These are phyloP conservation scores for Albatrellus ellisii DNA, from an alignment of 768 basidiomycete genomes.

Conservation along the genomic window DNA sequence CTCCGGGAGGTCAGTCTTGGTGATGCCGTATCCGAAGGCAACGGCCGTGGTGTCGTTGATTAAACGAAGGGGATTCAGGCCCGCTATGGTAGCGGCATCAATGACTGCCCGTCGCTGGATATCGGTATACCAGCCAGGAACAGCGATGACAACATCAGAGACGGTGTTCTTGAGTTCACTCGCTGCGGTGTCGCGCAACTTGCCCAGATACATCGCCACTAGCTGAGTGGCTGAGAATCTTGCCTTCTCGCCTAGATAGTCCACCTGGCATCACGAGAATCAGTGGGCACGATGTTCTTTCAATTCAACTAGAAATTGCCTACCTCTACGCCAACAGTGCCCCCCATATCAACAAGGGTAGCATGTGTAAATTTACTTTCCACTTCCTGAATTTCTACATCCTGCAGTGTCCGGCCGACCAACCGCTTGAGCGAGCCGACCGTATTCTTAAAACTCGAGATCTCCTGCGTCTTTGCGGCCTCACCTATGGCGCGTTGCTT, in stretches of 20 bases:
- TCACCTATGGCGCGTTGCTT: constrained; percentile 91
- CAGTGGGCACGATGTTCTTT: constrained; percentile 9
- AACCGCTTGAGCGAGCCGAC: constrained; percentile 87
- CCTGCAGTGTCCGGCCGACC: constrained; percentile 66
- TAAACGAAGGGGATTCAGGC: constrained; percentile 83
- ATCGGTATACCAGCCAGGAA: constrained; percentile 97
- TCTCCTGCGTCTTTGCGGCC: constrained; percentile 93
- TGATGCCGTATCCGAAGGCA: constrained; percentile 97
- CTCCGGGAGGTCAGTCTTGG: constrained; percentile 91
- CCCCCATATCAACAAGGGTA: constrained; percentile 70
- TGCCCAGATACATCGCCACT: constrained; percentile 81
- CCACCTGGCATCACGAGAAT: constrained; percentile 41
- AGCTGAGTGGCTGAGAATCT: constrained; percentile 84
- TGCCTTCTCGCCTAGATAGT: constrained; percentile 72
- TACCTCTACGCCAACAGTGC: constrained; percentile 80
- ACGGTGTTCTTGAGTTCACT: constrained; percentile 79
- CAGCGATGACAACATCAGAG: constrained; percentile 88
- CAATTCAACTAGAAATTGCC: constrained; percentile 17
- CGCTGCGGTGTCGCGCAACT: constrained; percentile 78
- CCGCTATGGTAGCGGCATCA: constrained; percentile 82
- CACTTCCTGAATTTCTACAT: constrained; percentile 68
- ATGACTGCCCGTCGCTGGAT: constrained; percentile 81
- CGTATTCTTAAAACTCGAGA: constrained; percentile 96
- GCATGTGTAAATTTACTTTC: constrained; percentile 93
- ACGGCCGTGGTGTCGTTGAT: constrained; percentile 96